A percentile compares a stretch with the other conserved stretches of the same genome.
phyloP scores from a whole-genome alignment of 2,329 filamentous ascomycete genomes.

The Neonectria neomacrospora region DNA sequence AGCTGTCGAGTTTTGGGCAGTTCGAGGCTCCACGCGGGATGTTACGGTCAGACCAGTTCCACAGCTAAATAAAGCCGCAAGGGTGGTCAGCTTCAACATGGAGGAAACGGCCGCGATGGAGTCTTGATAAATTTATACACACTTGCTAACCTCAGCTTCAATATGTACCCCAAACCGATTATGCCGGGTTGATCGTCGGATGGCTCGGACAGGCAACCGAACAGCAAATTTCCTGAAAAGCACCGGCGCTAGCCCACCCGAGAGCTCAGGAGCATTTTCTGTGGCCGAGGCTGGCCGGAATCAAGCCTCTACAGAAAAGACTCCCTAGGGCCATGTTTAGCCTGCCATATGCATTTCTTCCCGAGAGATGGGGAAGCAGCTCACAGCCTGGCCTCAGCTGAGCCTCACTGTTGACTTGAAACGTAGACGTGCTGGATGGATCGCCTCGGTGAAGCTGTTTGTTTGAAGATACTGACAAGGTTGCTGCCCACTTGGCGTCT shows the following conservation, averaged over 20 bases:
- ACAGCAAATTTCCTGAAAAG: neutral
- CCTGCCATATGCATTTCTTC: no score
- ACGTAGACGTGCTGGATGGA: conserved; percentile 49
- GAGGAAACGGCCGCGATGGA: no score
- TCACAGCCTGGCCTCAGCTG: neutral
- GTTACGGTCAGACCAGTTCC: neutral
- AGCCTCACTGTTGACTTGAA: neutral
- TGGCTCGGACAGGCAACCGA: neutral
- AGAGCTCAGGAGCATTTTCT: no score
- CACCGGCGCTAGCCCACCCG: no score
- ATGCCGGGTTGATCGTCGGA: neutral
- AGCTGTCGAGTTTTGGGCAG: no score
- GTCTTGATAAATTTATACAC: no score
- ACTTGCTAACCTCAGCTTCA: neutral
- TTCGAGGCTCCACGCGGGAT: no score
- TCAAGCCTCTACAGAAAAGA: neutral
- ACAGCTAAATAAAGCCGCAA: neutral
- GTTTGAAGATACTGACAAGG: no score
- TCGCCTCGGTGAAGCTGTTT: conserved; percentile 40
- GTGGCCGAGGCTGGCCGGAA: no score
- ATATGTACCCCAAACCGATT: neutral
- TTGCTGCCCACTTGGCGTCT: no score
- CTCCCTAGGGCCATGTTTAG: neutral
- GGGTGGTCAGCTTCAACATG: no score
- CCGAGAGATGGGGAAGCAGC: neutral